A percentile compares a stretch with the other conserved stretches of the same genome.
Conservation (phyloP, 129 eudicot species). For the Silybum marianum region DNA sequence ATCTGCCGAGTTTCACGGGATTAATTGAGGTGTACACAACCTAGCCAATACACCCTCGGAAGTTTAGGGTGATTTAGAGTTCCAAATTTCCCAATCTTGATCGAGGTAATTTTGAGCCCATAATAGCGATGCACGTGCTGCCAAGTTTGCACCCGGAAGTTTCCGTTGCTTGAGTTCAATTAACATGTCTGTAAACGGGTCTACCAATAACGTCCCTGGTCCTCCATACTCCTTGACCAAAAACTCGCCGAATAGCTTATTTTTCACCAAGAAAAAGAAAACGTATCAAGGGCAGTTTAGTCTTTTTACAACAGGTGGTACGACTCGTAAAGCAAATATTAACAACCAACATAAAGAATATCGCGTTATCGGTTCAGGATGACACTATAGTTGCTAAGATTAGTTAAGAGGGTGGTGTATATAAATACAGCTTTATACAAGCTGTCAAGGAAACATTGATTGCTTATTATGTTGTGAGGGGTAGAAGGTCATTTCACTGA, state of each 20-base stretch:
- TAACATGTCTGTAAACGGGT: conserved; percentile 76
- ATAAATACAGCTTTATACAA: conserved; percentile 37
- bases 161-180: conserved; percentile 57
- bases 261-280: conserved; percentile 15
- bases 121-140: conserved; percentile 60
- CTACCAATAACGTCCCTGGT: conserved; percentile 75
- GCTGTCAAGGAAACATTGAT: conserved; percentile 35
- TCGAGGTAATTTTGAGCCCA: conserved; percentile 66
- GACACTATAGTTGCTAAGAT: not conserved
- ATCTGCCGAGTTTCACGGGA: not conserved
- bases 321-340: not conserved
- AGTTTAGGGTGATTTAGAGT: conserved; percentile 36
- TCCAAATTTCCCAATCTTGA: conserved; percentile 71
- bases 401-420: conserved; percentile 10
- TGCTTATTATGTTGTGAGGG: conserved; percentile 27
- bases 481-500: conserved; percentile 36
- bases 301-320: conserved; percentile 16
- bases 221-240: conserved; percentile 71
- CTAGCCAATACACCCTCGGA: not conserved
- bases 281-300: conserved; percentile 11
- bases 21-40: not conserved
- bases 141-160: conserved; percentile 70
- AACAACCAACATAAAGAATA: not conserved
- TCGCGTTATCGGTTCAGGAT: not conserved
- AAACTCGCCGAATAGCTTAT: conserved; percentile 69